Conservation (phyloP, 164 flowering plant species). For the Dillenia suffruticosa region DNA sequence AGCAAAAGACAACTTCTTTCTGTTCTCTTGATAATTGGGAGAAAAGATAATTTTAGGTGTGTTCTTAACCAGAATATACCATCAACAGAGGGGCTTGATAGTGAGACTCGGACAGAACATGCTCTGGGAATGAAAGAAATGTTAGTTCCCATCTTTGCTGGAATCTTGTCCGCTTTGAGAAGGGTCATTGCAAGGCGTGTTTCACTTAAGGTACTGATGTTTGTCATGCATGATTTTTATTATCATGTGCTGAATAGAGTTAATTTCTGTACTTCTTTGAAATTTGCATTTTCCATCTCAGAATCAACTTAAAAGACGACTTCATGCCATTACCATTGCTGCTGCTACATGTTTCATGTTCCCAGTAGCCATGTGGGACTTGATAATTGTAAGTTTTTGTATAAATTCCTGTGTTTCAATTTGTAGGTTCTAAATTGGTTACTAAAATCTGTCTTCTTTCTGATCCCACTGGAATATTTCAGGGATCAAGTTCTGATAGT, state of each 20-base stretch:
- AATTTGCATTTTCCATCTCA: slow-evolving; percentile 23
- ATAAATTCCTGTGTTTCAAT: background rate
- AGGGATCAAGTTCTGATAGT: slow-evolving; percentile 66
- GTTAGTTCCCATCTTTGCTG: slow-evolving; percentile 79
- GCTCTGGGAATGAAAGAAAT: slow-evolving; percentile 57
- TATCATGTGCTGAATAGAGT: slow-evolving; percentile 1
- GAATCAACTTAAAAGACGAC: slow-evolving; percentile 93
- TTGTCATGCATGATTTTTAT: background rate
- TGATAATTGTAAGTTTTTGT: slow-evolving; percentile 63
- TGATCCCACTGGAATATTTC: slow-evolving; percentile 28
- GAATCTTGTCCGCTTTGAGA: slow-evolving; percentile 89
- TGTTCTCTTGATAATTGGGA: too few relatives aligned
- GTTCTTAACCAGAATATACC: slow-evolving; percentile 73
- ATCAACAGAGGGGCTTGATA: slow-evolving; percentile 44
- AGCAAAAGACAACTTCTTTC: too few relatives aligned
- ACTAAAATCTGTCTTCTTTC: slow-evolving; percentile 1
- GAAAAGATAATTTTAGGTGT: too few relatives aligned
- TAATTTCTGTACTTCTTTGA: background rate
- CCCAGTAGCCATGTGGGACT: slow-evolving; percentile 98
- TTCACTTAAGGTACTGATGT: slow-evolving; percentile 73
- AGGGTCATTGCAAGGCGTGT: slow-evolving; percentile 96
- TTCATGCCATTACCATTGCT: slow-evolving; percentile 81
- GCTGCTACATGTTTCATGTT: slow-evolving; percentile 94
- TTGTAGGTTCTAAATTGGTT: background rate
- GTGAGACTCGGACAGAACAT: slow-evolving; percentile 36